Conservation (phyloP, 2,329 filamentous ascomycete species). For the Fusarium compactum region DNA sequence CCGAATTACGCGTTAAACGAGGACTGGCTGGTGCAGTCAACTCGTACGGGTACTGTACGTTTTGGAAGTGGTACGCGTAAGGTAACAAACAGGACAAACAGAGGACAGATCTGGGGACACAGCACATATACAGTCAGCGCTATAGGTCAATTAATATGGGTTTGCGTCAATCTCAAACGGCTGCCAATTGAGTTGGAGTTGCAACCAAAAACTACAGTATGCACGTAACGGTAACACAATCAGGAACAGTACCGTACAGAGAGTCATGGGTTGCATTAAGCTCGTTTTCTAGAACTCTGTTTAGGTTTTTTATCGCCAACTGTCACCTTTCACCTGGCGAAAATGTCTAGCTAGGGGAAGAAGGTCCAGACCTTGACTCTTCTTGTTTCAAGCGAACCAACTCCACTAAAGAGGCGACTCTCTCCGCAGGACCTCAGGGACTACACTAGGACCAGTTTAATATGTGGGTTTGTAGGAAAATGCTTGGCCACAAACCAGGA, state of each 20-base stretch:
- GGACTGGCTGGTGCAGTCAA: neutral
- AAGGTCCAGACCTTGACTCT: neutral
- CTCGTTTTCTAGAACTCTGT: constrained; percentile 20
- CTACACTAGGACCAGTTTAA: constrained; percentile 3
- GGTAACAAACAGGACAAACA: neutral
- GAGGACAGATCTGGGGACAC: neutral
- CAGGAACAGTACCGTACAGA: neutral
- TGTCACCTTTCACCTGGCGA: neutral
- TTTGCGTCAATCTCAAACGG: neutral
- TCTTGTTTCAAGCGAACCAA: constrained; percentile 2
- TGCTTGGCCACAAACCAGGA: constrained; percentile 6
- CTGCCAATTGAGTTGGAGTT: neutral
- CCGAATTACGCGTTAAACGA: constrained; percentile 25
- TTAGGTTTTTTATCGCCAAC: neutral
- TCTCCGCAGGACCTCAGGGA: neutral
- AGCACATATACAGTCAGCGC: neutral
- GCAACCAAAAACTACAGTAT: neutral
- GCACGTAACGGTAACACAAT: neutral
- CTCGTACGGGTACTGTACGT: neutral
- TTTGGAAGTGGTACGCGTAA: constrained; percentile 17
- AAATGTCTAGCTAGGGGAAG: neutral
- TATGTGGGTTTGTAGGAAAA: constrained; percentile 1
- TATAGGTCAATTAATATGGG: neutral
- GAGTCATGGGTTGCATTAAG: constrained; percentile 28
- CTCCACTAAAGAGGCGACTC: constrained; percentile 11